Base-by-base conservation (phyloP, 2,329 filamentous ascomycete species). In the Incumbomyces delicatus region DNA sequence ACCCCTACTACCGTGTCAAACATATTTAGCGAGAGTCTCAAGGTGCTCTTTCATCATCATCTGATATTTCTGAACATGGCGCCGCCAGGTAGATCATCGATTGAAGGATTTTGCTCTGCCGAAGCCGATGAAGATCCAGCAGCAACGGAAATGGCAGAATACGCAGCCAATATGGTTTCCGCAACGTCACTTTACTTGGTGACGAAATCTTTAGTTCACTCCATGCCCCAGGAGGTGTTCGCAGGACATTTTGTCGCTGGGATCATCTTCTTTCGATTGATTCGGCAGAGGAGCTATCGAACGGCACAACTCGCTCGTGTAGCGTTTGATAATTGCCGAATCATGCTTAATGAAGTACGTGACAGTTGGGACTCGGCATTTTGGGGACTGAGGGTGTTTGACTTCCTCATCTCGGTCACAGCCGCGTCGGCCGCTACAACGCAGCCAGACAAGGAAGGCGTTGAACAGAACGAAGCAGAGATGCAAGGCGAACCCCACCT, bases 361-460 rank as follows among this genome's bases (percentile, higher is more conserved):
- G 47, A 52, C 30, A 34, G 44, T 31, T 52, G 50, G 47, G 50
- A 52, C 16, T 40, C 50, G 13, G 50, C 43, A 6, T 47, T 45
- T 32, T 52, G 50, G 50, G 44, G 37, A 17, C 22, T 51, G 37
- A 39, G 44, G n/a, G 46, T 51, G 14, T 51, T 51, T 29, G 46
- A 51, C n/a, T 51, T 51, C 22, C 47, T 51, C 16, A 35, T 49
- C n/a, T 39, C 36, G 18, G 18, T 17, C 33, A 35, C 33, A 35
- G 33, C 33, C 5, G 33, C 33, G 16, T 35, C 33, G 36, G 6
- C 36, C 18, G 22, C 22, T 4, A 27, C 22, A 27, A 27, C 22
- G 22, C 22, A 27, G 8, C 22, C 22, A 27, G 36, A 18, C 36
- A 39, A 6, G 3, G 36, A 22, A 39, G 36, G 36, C n/a, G 6